Evolutionary conservation across 2,329 filamentous ascomycete species (phyloP).

Genomic region (Calonectria henricotiae): DNA sequence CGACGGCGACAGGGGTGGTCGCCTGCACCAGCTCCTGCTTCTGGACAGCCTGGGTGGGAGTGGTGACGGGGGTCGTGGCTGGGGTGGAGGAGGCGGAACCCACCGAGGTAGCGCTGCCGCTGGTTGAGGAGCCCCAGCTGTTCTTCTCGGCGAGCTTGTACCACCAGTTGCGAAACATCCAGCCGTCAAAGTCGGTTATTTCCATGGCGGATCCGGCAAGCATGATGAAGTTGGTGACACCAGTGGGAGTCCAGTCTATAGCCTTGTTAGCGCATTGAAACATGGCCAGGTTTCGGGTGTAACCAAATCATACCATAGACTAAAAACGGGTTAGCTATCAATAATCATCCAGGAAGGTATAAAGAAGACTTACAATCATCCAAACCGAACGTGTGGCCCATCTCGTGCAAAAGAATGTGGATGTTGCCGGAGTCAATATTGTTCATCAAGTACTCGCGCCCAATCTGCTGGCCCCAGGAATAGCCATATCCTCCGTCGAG

Average conservation of each 20-base stretch:
- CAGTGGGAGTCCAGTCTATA: conserved; percentile 63
- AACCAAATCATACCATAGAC: conserved; percentile 38
- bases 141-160: conserved; percentile 53
- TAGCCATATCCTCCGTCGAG: conserved; percentile 63
- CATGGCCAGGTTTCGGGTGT: too few species aligned
- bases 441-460: conserved; percentile 63
- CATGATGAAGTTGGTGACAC: conserved; percentile 64
- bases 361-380: conserved; percentile 56
- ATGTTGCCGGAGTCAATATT: conserved; percentile 58
- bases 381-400: conserved; percentile 62
- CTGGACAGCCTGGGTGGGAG: conserved; percentile 13
- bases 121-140: conserved; percentile 43
- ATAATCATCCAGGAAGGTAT: too few species aligned
- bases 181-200: conserved; percentile 66
- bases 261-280: conserved; percentile 27
- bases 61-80: background rate
- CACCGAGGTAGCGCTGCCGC: background rate
- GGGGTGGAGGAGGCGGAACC: conserved; percentile 3
- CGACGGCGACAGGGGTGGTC: conserved; percentile 9
- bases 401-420: conserved; percentile 65
- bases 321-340: conserved; percentile 29
- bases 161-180: conserved; percentile 68
- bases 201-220: conserved; percentile 60
- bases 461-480: conserved; percentile 65
- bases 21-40: conserved; percentile 20